A percentile compares a stretch with the other conserved stretches of the same genome.
phyloP scores from a whole-genome alignment of 768 basidiomycete species.

The Lactifluus volemus region DNA sequence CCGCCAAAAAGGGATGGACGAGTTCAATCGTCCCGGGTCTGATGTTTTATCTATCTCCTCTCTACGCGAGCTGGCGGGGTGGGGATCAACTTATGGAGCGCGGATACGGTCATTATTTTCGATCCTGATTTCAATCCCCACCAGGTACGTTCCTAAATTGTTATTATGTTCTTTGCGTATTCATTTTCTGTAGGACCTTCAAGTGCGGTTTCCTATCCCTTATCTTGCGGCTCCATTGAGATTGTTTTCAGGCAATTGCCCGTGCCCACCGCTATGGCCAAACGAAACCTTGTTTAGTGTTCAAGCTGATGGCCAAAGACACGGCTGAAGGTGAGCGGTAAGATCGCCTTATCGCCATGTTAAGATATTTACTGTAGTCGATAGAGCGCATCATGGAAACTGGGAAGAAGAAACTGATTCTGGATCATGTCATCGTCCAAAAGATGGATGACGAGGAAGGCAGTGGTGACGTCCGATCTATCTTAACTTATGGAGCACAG shows the following conservation, averaged over 20 bases:
- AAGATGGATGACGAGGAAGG: conserved; percentile 86
- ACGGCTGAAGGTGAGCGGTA: conserved; percentile 69
- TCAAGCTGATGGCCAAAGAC: conserved; percentile 93
- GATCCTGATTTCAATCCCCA: conserved; percentile 99
- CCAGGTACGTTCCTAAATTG: conserved; percentile 42
- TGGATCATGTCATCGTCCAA: conserved; percentile 94
- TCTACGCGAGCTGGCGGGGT: conserved; percentile 63
- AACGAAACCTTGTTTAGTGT: conserved; percentile 87
- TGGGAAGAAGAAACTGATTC: conserved; percentile 90
- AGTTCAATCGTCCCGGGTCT: conserved; percentile 82
- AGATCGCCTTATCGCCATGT: not conserved
- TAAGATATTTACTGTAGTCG: not conserved
- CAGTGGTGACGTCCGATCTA: conserved; percentile 70
- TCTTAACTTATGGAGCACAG: conserved; percentile 83
- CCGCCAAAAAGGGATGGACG: conserved; percentile 94
- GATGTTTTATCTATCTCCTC: conserved; percentile 88
- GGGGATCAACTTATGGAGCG: conserved; percentile 53
- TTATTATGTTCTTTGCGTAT: not conserved
- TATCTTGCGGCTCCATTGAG: not conserved
- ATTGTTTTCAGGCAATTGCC: conserved; percentile 67
- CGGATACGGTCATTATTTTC: conserved; percentile 83
- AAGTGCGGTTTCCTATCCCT: conserved; percentile 43
- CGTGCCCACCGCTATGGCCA: conserved; percentile 94
- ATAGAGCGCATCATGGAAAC: conserved; percentile 85
- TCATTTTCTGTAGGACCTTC: conserved; percentile 57